These are phyloP conservation scores for Leptodermis oblonga DNA, from an alignment of 257 asterid species.

Conservation along the genomic window DNA sequence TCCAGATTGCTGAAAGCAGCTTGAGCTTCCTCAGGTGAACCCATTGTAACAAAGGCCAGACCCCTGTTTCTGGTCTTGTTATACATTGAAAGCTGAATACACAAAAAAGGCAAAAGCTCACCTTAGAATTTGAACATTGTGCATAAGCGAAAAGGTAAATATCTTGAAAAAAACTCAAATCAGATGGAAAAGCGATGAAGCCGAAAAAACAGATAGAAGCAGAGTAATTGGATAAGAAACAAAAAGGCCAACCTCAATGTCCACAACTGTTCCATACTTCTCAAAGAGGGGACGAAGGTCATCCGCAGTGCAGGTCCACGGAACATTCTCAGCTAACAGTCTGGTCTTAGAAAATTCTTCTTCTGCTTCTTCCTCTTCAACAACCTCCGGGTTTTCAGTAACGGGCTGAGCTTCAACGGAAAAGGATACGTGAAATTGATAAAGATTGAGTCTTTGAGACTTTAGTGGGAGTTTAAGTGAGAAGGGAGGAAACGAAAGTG, in stretches of 20 bases:
- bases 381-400: conserved; percentile 17
- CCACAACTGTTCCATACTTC: conserved; percentile 61
- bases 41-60: conserved; percentile 83
- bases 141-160: not conserved
- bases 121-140: conserved; percentile 11
- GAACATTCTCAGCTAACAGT: conserved; percentile 75
- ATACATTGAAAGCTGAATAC: conserved; percentile 67
- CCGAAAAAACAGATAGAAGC: not conserved
- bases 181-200: not conserved
- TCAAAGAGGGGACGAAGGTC: conserved; percentile 72
- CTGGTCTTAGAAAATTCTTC: conserved; percentile 42
- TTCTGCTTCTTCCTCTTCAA: conserved; percentile 17
- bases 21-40: conserved; percentile 74
- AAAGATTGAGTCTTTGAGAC: conserved; percentile 30
- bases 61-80: conserved; percentile 83
- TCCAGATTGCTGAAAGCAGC: conserved; percentile 63
- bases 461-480: conserved; percentile 25
- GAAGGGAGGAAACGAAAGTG: conserved; percentile 2
- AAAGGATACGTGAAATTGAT: conserved; percentile 26
- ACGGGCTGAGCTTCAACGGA: conserved; percentile 26
- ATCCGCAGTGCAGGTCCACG: conserved; percentile 64
- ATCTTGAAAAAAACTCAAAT: not conserved
- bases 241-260: conserved; percentile 55
- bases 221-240: not conserved
- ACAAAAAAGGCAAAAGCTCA: conserved; percentile 6